Evolutionary conservation across 73 alveolate species (phyloP).

Genomic region (Paramecium pentaurelia): DNA sequence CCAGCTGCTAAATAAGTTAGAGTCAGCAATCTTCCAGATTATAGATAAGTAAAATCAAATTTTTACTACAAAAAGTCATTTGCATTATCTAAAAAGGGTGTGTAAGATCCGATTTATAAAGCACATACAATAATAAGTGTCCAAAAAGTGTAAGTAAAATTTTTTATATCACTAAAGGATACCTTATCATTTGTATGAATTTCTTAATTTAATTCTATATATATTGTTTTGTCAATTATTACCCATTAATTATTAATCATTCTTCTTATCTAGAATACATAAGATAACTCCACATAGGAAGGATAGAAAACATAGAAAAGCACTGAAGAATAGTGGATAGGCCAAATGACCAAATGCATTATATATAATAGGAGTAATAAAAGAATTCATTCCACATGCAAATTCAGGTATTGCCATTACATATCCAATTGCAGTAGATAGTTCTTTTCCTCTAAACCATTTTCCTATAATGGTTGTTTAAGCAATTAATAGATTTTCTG

Average conservation of each 20-base stretch:
- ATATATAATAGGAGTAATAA: background rate
- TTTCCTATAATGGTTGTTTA: background rate
- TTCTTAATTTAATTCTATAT: background rate
- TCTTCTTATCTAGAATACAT: background rate
- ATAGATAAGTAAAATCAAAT: background rate
- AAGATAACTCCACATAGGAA: background rate
- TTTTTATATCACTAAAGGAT: background rate
- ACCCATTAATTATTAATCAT: background rate
- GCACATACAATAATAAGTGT: background rate
- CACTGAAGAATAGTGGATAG: background rate
- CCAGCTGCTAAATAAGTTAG: background rate
- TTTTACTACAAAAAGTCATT: background rate
- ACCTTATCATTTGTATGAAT: background rate
- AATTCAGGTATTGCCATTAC: constrained; percentile 28
- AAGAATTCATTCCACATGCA: background rate
- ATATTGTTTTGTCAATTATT: background rate
- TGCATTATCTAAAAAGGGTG: constrained; percentile 43
- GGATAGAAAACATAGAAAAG: background rate
- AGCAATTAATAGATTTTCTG: constrained; percentile 22
- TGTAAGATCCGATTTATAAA: background rate
- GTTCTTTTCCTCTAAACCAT: constrained; percentile 46
- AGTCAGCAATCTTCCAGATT: background rate
- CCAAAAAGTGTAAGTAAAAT: constrained; percentile 14
- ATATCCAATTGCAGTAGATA: constrained; percentile 24
- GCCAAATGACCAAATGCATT: background rate